A percentile compares a stretch with the other conserved stretches of the same genome.
Evolutionary conservation across 768 basidiomycete genomes (phyloP).

Genomic region (Phaeolepiota aurea): DNA sequence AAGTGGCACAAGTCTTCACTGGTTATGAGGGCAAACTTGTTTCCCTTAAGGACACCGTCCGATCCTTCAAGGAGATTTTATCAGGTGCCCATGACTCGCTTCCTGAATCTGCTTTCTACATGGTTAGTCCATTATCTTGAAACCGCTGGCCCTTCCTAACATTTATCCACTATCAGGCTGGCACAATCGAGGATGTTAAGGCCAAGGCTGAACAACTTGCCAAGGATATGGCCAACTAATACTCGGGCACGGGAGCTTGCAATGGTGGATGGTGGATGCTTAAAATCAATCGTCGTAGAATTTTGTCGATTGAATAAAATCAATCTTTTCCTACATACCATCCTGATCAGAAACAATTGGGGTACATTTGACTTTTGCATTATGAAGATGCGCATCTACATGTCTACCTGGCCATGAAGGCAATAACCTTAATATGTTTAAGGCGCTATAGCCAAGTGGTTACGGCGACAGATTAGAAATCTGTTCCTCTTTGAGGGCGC

Average conservation of each 20-base stretch:
- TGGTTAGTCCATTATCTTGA: constrained; percentile 45
- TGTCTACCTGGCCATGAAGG: neutral
- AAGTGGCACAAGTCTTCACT: constrained; percentile 99
- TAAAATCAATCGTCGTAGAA: constrained; percentile 6
- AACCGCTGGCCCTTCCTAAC: too few species aligned
- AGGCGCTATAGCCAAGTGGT: constrained; percentile 72
- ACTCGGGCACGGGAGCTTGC: neutral
- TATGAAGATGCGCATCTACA: neutral
- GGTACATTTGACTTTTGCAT: neutral
- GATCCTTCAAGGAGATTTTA: constrained; percentile 98
- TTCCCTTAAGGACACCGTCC: constrained; percentile 89
- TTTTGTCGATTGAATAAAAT: constrained; percentile 11
- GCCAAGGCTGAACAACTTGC: constrained; percentile 95
- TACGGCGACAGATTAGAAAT: constrained; percentile 70
- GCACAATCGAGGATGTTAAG: constrained; percentile 96
- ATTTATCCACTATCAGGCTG: constrained; percentile 54
- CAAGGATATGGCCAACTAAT: constrained; percentile 76
- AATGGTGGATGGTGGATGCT: too few species aligned
- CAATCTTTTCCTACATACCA: constrained; percentile 6
- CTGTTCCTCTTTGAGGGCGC: constrained; percentile 43
- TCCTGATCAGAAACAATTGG: neutral
- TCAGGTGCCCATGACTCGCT: constrained; percentile 80
- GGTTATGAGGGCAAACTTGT: constrained; percentile 98
- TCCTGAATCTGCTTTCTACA: constrained; percentile 98
- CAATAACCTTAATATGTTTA: constrained; percentile 2